Conservation (phyloP, 352 stramenopile species). For the Phytophthora hibernalis region DNA sequence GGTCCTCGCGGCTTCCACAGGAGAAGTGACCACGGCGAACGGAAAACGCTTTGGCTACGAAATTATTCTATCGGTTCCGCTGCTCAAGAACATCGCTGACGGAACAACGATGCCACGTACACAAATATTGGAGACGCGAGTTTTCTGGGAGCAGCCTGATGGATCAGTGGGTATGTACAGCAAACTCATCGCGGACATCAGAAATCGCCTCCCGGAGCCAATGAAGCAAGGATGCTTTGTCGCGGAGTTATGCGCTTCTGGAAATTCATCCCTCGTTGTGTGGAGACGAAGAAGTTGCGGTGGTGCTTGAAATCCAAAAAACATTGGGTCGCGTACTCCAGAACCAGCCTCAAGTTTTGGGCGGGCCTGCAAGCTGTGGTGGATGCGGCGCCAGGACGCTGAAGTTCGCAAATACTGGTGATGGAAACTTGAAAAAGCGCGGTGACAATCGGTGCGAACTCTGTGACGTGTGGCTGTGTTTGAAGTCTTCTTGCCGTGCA, state of each 20-base stretch:
- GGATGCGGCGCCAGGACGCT: conserved; percentile 14
- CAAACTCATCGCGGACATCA: conserved; percentile 36
- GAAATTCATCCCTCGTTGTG: conserved; percentile 41
- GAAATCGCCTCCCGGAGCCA: conserved; percentile 20
- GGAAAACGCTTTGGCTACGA: conserved; percentile 35
- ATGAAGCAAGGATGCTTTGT: conserved; percentile 36
- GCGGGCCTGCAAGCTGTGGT: conserved; percentile 20
- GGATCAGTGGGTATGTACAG: conserved; percentile 35
- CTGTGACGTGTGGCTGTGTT: conserved; percentile 34
- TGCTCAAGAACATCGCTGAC: neutral
- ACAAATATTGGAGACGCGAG: conserved; percentile 28
- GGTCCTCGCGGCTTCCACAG: conserved; percentile 24
- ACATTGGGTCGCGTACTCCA: conserved; percentile 9
- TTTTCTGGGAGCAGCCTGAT: conserved; percentile 40
- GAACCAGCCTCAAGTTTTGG: conserved; percentile 17
- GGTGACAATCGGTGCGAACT: conserved; percentile 20
- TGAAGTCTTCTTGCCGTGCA: conserved; percentile 26
- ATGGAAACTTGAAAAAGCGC: conserved; percentile 9
- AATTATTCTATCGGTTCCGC: conserved; percentile 31
- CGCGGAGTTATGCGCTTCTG: conserved; percentile 33
- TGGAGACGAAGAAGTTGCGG: conserved; percentile 39
- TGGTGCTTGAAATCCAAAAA: conserved; percentile 36
- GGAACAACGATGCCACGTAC: conserved; percentile 12
- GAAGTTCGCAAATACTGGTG: conserved; percentile 1
- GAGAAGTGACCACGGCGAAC: conserved; percentile 28